Evolutionary conservation across 139 green algal genomes (phyloP).

Genomic region (Closterium sp.): DNA sequence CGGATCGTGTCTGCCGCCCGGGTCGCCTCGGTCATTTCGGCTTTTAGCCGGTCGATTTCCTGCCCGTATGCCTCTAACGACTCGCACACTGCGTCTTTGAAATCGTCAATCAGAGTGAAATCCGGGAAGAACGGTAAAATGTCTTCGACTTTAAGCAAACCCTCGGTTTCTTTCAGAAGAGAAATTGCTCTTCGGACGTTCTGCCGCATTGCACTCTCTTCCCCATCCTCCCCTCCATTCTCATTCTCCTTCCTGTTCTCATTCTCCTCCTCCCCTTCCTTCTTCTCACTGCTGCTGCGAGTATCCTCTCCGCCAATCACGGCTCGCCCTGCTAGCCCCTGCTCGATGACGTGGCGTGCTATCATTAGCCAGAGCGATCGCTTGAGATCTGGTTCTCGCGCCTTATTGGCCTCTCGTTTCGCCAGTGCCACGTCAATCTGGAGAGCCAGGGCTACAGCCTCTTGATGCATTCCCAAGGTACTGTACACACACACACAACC

Average conservation of each 20-base stretch:
- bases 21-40: slow-evolving; percentile 69
- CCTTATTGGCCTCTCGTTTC: slow-evolving; percentile 67
- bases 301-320: not conserved
- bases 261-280: not conserved
- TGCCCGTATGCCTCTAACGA: slow-evolving; percentile 84
- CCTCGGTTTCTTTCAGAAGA: slow-evolving; percentile 58
- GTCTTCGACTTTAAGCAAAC: slow-evolving; percentile 91
- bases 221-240: not conserved
- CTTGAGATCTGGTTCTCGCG: slow-evolving; percentile 65
- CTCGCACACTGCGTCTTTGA: slow-evolving; percentile 63
- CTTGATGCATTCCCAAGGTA: slow-evolving; percentile 71
- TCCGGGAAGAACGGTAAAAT: slow-evolving; percentile 95
- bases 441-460: slow-evolving; percentile 81
- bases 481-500: slow-evolving; percentile 80
- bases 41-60: slow-evolving; percentile 68
- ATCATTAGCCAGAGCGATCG: slow-evolving; percentile 88
- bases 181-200: slow-evolving; percentile 43
- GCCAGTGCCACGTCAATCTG: slow-evolving; percentile 73
- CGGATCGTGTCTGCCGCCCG: slow-evolving; percentile 73
- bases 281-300: not conserved
- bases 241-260: not conserved
- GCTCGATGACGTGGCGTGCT: slow-evolving; percentile 75
- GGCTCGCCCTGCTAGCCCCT: not conserved
- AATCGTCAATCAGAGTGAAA: slow-evolving; percentile 93
- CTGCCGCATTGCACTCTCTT: not conserved